phyloP scores from a whole-genome alignment of 495 filamentous ascomycete species.

The Clohesyomyces aquaticus region DNA sequence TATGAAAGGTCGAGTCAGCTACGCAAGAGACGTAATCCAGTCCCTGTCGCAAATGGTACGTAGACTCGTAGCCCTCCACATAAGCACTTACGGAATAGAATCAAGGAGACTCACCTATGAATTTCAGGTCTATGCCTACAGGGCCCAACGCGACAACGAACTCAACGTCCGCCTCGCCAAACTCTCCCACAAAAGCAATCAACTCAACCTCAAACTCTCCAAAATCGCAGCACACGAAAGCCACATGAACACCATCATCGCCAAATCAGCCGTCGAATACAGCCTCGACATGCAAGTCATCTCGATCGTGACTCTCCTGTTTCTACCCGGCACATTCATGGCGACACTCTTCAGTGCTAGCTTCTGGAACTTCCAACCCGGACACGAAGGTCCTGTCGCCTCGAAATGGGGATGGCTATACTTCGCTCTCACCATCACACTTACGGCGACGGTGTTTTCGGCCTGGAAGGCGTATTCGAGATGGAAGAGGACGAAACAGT shows the following conservation, averaged over 20 bases:
- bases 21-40: too few relatives aligned
- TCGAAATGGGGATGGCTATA: neutral
- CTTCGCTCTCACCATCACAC: neutral
- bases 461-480: neutral
- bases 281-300: neutral
- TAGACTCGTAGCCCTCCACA: too few relatives aligned
- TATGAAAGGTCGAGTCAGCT: too few relatives aligned
- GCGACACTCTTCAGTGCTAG: neutral
- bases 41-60: too few relatives aligned
- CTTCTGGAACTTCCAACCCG: neutral
- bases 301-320: neutral
- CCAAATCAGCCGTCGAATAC: neutral
- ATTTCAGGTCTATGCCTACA: neutral
- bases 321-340: neutral
- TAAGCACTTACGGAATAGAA: too few relatives aligned
- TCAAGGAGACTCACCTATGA: too few relatives aligned
- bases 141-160: neutral
- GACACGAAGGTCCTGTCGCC: neutral
- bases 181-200: neutral
- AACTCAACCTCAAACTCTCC: neutral
- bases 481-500: neutral
- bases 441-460: neutral
- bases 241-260: constrained; percentile 1
- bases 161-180: neutral
- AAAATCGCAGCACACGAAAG: neutral